A percentile compares a stretch with the other conserved stretches of the same genome.
Conservation (phyloP, 108 stramenopile genomes). For the Skeletonema menzelii region DNA sequence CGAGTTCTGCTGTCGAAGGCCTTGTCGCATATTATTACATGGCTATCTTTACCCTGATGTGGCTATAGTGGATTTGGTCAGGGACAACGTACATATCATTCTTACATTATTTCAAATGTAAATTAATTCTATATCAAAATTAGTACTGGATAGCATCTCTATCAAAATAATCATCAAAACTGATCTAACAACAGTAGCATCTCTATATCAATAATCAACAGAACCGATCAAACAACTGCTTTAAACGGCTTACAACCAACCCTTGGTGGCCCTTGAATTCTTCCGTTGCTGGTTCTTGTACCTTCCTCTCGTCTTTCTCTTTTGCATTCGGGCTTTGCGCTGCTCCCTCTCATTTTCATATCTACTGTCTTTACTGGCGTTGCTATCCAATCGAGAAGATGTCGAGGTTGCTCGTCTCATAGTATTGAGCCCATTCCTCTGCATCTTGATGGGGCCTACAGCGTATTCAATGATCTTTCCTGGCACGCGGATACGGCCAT, state of each 20-base stretch:
- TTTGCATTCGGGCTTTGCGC: slow-evolving; percentile 33
- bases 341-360: slow-evolving; percentile 25
- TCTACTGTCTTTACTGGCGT: background rate
- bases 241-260: background rate
- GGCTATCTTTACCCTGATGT: background rate
- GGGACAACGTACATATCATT: background rate
- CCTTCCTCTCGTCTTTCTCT: slow-evolving; percentile 38
- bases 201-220: background rate
- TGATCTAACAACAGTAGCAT: background rate
- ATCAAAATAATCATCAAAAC: slow-evolving; percentile 5
- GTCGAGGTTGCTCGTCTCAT: slow-evolving; percentile 44
- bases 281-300: slow-evolving; percentile 55
- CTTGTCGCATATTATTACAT: background rate
- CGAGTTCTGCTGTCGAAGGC: background rate
- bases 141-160: background rate
- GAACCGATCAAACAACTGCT: background rate
- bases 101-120: background rate
- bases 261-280: slow-evolving; percentile 21
- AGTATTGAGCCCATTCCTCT: slow-evolving; percentile 38
- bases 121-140: background rate
- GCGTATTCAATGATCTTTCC: slow-evolving; percentile 74
- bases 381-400: slow-evolving; percentile 10
- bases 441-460: slow-evolving; percentile 47
- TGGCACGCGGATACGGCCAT: slow-evolving; percentile 73
- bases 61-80: too few species aligned